These are phyloP conservation scores for Neopestalotiopsis sp. DNA, from an alignment of 2,329 filamentous ascomycete genomes.

Conservation along the genomic window DNA sequence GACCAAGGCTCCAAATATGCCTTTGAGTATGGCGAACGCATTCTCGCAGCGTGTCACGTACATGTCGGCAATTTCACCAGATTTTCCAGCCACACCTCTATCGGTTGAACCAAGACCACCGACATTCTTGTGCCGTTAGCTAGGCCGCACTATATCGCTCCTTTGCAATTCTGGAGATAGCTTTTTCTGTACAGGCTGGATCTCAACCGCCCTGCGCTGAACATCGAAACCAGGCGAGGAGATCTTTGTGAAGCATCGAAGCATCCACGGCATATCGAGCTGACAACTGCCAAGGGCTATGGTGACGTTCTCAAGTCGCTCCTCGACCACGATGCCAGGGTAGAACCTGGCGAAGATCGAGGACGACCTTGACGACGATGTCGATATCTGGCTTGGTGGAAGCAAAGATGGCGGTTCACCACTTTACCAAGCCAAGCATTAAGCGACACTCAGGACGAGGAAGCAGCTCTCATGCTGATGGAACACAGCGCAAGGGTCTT, in stretches of 20 bases:
- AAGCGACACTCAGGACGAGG: neutral
- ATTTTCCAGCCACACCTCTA: neutral
- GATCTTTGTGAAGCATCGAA: neutral
- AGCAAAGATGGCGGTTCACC: neutral
- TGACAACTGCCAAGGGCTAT: neutral
- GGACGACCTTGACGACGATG: neutral
- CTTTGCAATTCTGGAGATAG: neutral
- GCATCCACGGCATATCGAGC: neutral
- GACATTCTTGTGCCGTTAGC: neutral
- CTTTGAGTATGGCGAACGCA: neutral
- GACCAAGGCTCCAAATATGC: too few species aligned
- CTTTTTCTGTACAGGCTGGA: too few species aligned
- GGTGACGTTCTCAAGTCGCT: neutral
- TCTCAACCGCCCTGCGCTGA: too few species aligned
- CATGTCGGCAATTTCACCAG: neutral
- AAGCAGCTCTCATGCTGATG: neutral
- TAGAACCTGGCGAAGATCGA: neutral
- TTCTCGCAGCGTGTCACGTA: neutral
- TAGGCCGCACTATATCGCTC: neutral
- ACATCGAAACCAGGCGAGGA: neutral
- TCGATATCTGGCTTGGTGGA: neutral
- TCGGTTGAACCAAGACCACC: neutral
- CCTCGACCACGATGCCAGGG: neutral
- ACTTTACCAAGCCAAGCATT: neutral
- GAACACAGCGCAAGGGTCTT: neutral